Evolutionary conservation across 305 asterid species (phyloP), one percentile per base, ranked within the genome.

Genomic region (Salvia sclarea): DNA sequence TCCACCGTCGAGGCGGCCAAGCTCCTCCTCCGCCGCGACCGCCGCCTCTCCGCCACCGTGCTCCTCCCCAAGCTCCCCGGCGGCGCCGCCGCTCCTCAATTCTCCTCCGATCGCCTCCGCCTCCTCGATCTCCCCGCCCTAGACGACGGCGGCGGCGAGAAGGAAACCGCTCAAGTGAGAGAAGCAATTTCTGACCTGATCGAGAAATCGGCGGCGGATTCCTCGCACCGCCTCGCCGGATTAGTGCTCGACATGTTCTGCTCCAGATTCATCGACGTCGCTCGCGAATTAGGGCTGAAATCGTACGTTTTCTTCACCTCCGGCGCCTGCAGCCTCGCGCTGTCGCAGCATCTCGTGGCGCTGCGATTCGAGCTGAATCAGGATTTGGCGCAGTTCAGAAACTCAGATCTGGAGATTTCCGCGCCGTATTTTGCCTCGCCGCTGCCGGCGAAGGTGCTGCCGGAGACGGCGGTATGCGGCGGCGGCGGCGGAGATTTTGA

Each of bases 161-260:
- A 25, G 4, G 30, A 25, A 4, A 25, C 30, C 2, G 30, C 30
- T 25, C 30, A 4, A 1, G 30, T 25, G 2, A 25, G 30, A 25
- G 30, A 25, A 25, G 4, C 30, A 25, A 25, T 25, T 4, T 25
- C 30, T 25, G 4, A 25, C 30, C 30, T 25, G 4, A 2, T 25
- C 30, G 30, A 25, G 30, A 25, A 25, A 25, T 25, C 30, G 3
- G 2, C 30, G 2, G 30, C 30, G 4, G 30, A 25, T 25, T 2
- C 30, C 4, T 25, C 30, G 3, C 30, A 25, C 4, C 30, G 4
- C 4, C 30, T 79, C 0, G 81, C 74, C 0, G 89, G 87, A 0
- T 45, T 88, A 0, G 80, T 85, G 14, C 78, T 88, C 10, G 95
- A 85, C 49, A 88, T 88, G 87, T 85, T 88, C 69, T 83, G 88